These are phyloP conservation scores for Populus nigra DNA, from an alignment of 345 rosid genomes.

Conservation along the genomic window DNA sequence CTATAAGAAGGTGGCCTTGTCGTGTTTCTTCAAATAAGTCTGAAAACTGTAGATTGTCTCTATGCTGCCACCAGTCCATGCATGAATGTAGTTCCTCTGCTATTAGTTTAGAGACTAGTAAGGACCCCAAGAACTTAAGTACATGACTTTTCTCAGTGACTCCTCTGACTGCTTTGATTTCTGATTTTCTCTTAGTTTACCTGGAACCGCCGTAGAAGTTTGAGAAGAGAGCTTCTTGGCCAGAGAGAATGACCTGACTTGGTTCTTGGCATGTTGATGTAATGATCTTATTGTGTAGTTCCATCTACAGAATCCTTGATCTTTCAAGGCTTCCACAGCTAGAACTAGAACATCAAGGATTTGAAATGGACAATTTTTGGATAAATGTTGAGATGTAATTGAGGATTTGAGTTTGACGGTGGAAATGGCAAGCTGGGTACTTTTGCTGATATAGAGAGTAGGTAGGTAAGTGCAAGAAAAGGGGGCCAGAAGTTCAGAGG, in stretches of 20 bases:
- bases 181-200: not conserved
- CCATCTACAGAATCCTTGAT: slow-evolving; percentile 61
- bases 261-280: slow-evolving; percentile 45
- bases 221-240: slow-evolving; percentile 44
- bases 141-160: slow-evolving; percentile 27
- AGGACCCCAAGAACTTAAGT: slow-evolving; percentile 30
- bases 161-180: slow-evolving; percentile 24
- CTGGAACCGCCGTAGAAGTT: slow-evolving; percentile 21
- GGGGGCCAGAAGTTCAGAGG: not conserved
- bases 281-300: slow-evolving; percentile 40
- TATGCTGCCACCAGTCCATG: too few species aligned
- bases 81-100: too few species aligned
- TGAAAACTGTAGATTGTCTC: too few species aligned
- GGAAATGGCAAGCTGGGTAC: not conserved
- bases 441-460: not conserved
- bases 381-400: not conserved
- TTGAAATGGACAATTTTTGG: not conserved
- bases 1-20: too few species aligned
- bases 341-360: not conserved
- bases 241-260: slow-evolving; percentile 38
- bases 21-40: too few species aligned
- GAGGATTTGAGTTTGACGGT: not conserved
- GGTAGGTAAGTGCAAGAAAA: not conserved
- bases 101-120: not conserved
- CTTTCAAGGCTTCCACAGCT: slow-evolving; percentile 61